Evolutionary conservation across 768 basidiomycete species (phyloP).

Genomic region (Auricularia sp.): DNA sequence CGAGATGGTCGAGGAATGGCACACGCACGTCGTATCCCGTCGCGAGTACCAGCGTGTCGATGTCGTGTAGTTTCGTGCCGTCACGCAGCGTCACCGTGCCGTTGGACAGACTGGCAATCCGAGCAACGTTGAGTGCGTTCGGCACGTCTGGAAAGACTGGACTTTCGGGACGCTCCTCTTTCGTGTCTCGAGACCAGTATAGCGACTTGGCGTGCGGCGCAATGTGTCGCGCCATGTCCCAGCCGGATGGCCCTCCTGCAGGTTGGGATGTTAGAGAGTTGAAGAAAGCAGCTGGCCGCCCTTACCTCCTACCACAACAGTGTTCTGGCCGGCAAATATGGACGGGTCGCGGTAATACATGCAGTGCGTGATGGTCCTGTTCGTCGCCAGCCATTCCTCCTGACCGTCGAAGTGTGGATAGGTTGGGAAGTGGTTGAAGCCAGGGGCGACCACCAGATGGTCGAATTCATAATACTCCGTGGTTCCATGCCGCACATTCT

Average conservation of each 20-base stretch:
- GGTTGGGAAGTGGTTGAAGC: conserved; percentile 44
- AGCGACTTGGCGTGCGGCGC: conserved; percentile 34
- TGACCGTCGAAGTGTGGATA: conserved; percentile 37
- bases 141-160: background rate
- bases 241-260: conserved; percentile 37
- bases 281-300: too few relatives aligned
- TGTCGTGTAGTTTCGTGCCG: conserved; percentile 28
- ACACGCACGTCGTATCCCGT: conserved; percentile 47
- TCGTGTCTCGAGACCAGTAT: background rate
- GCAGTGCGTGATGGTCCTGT: conserved; percentile 40
- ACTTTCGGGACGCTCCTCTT: background rate
- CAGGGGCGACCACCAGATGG: conserved; percentile 46
- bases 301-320: conserved; percentile 13
- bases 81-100: conserved; percentile 38
- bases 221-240: conserved; percentile 39
- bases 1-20: conserved; percentile 32
- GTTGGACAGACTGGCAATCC: background rate
- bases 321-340: conserved; percentile 30
- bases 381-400: conserved; percentile 33
- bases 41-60: conserved; percentile 41
- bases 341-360: conserved; percentile 43
- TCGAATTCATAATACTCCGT: conserved; percentile 27
- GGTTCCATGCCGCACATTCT: conserved; percentile 7
- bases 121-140: background rate
- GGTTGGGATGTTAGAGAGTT: too few relatives aligned